phyloP scores from a whole-genome alignment of 345 rosid genomes.

The Physaria fendleri region DNA sequence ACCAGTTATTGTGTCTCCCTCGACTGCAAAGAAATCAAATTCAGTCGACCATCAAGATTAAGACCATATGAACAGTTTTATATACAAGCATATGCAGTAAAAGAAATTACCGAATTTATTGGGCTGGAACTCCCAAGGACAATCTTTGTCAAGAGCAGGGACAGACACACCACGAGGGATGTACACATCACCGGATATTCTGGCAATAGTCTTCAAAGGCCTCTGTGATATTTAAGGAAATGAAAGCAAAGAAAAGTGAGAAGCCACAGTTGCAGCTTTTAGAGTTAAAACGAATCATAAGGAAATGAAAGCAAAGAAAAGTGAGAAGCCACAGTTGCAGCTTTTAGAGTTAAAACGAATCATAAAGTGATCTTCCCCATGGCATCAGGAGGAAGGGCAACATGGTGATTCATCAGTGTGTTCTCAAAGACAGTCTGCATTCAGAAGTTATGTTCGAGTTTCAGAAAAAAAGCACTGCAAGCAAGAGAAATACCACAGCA shows the following conservation, averaged over 20 bases:
- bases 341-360: not conserved
- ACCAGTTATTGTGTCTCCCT: too few relatives aligned
- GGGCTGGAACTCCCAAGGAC: too few relatives aligned
- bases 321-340: not conserved
- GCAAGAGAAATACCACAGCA: slow-evolving; percentile 1
- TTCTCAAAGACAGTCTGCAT: slow-evolving; percentile 92
- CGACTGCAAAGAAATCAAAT: too few relatives aligned
- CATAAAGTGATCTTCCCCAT: slow-evolving; percentile 76
- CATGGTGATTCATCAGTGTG: slow-evolving; percentile 83
- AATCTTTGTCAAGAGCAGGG: too few relatives aligned
- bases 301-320: slow-evolving; percentile 54
- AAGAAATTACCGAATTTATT: too few relatives aligned
- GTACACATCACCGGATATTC: too few relatives aligned
- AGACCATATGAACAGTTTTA: too few relatives aligned
- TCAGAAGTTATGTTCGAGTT: slow-evolving; percentile 10
- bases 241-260: slow-evolving; percentile 11
- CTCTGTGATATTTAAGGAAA: too few relatives aligned
- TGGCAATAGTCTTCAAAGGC: too few relatives aligned
- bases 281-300: slow-evolving; percentile 1
- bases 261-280: not conserved
- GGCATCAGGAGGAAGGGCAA: slow-evolving; percentile 91
- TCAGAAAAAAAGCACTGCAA: not conserved
- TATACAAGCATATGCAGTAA: too few relatives aligned
- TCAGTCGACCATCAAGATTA: too few relatives aligned
- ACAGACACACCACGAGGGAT: too few relatives aligned